These are phyloP conservation scores for Cordyceps tenuipes DNA, from an alignment of 2,329 filamentous ascomycete genomes.

Conservation along the genomic window DNA sequence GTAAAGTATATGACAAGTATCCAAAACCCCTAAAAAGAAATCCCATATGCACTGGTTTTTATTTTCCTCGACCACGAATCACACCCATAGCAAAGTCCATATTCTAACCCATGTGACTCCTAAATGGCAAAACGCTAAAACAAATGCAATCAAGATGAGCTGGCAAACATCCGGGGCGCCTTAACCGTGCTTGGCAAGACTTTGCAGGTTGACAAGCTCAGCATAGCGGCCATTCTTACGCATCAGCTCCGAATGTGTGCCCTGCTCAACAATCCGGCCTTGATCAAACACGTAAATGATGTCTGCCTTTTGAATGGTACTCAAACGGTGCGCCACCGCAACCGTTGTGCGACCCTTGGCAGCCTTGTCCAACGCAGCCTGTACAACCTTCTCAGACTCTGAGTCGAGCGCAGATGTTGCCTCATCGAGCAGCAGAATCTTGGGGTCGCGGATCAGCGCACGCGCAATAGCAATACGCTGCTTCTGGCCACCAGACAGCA, in stretches of 20 bases:
- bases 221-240: constrained; percentile 62
- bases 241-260: constrained; percentile 69
- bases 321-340: constrained; percentile 84
- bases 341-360: constrained; percentile 84
- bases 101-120: not conserved
- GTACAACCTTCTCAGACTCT: constrained; percentile 71
- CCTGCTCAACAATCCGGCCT: constrained; percentile 75
- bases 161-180: not conserved
- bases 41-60: not conserved
- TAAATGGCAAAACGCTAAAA: not conserved
- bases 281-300: constrained; percentile 95
- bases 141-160: not conserved
- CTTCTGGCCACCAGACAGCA: constrained; percentile 87
- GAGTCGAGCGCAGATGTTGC: constrained; percentile 71
- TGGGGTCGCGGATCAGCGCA: constrained; percentile 82
- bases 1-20: not conserved
- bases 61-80: not conserved
- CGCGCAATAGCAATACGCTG: constrained; percentile 91
- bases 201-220: constrained; percentile 74
- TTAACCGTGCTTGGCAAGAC: constrained; percentile 51
- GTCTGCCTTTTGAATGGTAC: constrained; percentile 90
- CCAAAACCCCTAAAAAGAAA: not conserved
- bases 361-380: constrained; percentile 72
- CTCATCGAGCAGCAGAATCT: constrained; percentile 76
- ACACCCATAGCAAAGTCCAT: not conserved